Evolutionary conservation across 495 filamentous ascomycete genomes (phyloP), one percentile per base, ranked within the genome.

Genomic region (Podospora fimiseda): DNA sequence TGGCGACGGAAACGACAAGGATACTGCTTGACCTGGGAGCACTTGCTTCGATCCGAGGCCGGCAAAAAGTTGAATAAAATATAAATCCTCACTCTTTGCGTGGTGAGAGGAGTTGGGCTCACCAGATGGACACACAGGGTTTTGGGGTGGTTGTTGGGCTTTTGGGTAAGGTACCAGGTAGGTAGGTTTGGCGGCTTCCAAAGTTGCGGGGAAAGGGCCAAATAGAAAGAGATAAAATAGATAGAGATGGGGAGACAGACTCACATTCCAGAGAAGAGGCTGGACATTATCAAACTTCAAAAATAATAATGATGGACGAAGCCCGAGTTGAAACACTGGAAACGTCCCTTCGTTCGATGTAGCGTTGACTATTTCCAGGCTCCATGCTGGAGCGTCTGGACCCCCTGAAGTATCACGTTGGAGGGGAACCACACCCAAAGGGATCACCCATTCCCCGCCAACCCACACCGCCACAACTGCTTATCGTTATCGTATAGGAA

Each of bases 211-310:
- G 37, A 60, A 60, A 43, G 33, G n/a, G n/a, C n/a, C n/a, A n/a
- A n/a, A n/a, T n/a, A n/a, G n/a, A n/a, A n/a, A n/a, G n/a, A n/a
- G n/a, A n/a, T n/a, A n/a, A n/a, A 36, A 43, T 58, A 45, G 36
- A 22, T 52, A 46, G 57, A 21, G 47, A 54, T 18, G 50, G 18
- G 48, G 24, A 11, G 48, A 46, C 22, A 15, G 50, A 86, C 85
- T 78, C 79, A 88, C 86, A 89, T 86, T 70, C 85, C 86, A 71
- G 85, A 86, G 60, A 89, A 86, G 66, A 88, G 79, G 66, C 82
- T 86, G 55, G 85, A 83, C 86, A 89, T 89, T 51, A 63, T 78
- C 64, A 57, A 33, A 33, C 27, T 33, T 33, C 27, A 6, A 33
- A 11, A 33, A 33, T 33, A 33, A 33, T 33, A 11, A 11, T 13